A percentile compares a stretch with the other conserved stretches of the same genome.
Conservation (phyloP, 2,329 filamentous ascomycete species). For the Bipolaris sorokiniana region DNA sequence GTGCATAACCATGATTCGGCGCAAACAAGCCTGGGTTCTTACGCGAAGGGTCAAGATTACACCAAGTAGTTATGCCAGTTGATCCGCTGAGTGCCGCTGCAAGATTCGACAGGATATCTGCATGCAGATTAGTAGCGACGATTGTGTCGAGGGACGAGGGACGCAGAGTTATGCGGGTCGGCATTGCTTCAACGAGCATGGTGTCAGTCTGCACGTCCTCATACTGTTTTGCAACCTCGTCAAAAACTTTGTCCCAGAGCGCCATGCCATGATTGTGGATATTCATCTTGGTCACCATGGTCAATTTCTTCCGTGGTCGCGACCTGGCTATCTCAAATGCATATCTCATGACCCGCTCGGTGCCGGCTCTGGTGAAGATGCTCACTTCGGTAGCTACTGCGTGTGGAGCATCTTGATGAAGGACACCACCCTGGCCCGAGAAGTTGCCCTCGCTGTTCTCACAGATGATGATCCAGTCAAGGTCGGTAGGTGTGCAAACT, state of each 20-base stretch:
- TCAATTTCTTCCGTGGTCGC: too few relatives aligned
- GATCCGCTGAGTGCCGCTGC: constrained; percentile 70
- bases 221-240: constrained; percentile 40
- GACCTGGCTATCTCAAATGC: too few relatives aligned
- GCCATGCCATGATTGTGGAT: constrained; percentile 45
- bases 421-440: too few relatives aligned
- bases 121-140: constrained; percentile 57
- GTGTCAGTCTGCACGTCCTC: constrained; percentile 25
- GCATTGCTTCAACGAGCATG: too few relatives aligned
- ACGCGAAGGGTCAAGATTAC: constrained; percentile 63
- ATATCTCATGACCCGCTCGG: too few relatives aligned
- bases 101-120: constrained; percentile 71
- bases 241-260: constrained; percentile 56
- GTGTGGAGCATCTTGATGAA: too few relatives aligned
- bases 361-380: too few relatives aligned
- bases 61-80: constrained; percentile 70
- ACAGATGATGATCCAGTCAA: background rate
- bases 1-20: constrained; percentile 65
- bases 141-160: constrained; percentile 56
- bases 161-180: constrained; percentile 49
- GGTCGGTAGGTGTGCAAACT: background rate
- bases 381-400: too few relatives aligned
- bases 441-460: background rate
- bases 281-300: too few relatives aligned
- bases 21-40: too few relatives aligned